These are phyloP conservation scores for Lactuca saligna DNA, from an alignment of 129 eudicot species.

Conservation along the genomic window DNA sequence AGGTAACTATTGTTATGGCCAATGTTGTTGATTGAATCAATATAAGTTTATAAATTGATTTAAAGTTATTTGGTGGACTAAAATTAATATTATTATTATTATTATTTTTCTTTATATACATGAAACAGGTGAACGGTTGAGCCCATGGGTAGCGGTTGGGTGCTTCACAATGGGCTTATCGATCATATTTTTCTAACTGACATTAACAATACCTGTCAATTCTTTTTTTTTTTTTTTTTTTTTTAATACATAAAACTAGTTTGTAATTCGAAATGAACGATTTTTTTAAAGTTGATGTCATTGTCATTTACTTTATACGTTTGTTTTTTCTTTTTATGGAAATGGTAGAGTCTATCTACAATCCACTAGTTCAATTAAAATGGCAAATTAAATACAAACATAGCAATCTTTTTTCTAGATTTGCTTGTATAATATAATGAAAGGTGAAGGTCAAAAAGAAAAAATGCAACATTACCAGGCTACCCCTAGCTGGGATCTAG, in stretches of 20 bases:
- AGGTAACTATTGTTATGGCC: slow-evolving; percentile 34
- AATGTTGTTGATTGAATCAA: not conserved
- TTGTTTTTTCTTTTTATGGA: slow-evolving; percentile 13
- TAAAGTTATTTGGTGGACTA: too few species aligned
- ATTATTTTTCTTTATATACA: not conserved
- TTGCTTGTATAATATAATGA: slow-evolving; percentile 4
- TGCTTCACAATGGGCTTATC: slow-evolving; percentile 88
- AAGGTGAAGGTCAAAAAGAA: slow-evolving; percentile 19
- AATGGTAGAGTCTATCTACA: not conserved
- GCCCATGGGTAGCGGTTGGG: slow-evolving; percentile 92
- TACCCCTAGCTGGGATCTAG: slow-evolving; percentile 22
- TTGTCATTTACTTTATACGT: not conserved
- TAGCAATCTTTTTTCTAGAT: slow-evolving; percentile 19
- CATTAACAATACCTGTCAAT: not conserved
- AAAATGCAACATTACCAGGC: slow-evolving; percentile 12
- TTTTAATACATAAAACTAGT: not conserved
- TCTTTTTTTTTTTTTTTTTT: not conserved
- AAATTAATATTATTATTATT: not conserved
- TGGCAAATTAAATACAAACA: slow-evolving; percentile 5
- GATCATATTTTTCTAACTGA: slow-evolving; percentile 67
- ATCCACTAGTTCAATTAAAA: slow-evolving; percentile 15
- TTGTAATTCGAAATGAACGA: not conserved
- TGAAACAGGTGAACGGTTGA: slow-evolving; percentile 80
- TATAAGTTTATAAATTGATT: not conserved
- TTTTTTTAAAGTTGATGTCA: slow-evolving; percentile 19